Base-by-base conservation (phyloP, 257 asterid species). In the Fraxinus americana region DNA sequence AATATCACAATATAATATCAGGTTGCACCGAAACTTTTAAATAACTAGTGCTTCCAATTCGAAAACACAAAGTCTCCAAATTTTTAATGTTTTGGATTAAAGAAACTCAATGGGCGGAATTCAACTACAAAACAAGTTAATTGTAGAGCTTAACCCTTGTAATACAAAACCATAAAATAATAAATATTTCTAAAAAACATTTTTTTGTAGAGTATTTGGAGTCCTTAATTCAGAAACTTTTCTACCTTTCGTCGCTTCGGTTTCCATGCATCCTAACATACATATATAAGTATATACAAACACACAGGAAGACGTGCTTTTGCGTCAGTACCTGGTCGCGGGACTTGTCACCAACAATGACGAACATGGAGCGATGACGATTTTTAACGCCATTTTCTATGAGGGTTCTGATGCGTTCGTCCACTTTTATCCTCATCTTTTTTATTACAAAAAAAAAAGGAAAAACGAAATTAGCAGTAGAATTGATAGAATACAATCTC, bases 311-410 rank as follows among this genome's bases (percentile, higher is more conserved):
- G 4, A 70, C 25, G 13, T 57, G 68, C 79, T 63, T 8, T 13
- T 25, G 10, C 1, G 21, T 21, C 13, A 45, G 17, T 7, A 88
- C 92, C 94, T 96, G 99, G 78, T 89, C 91, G 35, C 92, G 97
- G 2, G 97, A 90, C 80, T 96, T 96, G 86, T 96, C 99, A 16
- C 99, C 99, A 54, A 96, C 77, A 27, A 96, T 86, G 84, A 96
- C 91, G 82, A 96, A 90, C 88, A 96, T 86, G 70, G 99, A 96
- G 52, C 99, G 96, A 75, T 93, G 98, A 21, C 97, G 97, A 65
- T 85, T 76, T 79, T 87, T 91, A 74, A 91, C 97, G 66, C 99
- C 98, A 81, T 96, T 96, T 59, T 92, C 97, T n/a, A 96, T 96
- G 39, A 93, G 85, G 34, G 97, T 91, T 76, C 97, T 75, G 70